These are phyloP conservation scores for Tetrapisispora taiwanensis DNA, from an alignment of 805 yeast genomes.

Conservation along the genomic window DNA sequence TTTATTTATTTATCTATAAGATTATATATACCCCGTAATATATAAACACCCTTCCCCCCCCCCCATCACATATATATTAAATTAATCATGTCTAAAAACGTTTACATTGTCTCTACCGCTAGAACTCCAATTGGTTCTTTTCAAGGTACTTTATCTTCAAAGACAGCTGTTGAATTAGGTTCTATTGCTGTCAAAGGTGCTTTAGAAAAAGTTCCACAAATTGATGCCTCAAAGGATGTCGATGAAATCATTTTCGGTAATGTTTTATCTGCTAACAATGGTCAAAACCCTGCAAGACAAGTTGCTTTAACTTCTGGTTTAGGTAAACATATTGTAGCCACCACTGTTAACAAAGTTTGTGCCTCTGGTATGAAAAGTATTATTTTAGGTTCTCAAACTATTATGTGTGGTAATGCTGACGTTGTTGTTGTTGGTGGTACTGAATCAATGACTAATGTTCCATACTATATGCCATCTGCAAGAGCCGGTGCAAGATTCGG, in stretches of 20 bases:
- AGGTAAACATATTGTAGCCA: constrained; percentile 67
- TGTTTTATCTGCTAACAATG: constrained; percentile 84
- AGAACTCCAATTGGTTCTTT: constrained; percentile 96
- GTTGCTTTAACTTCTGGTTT: constrained; percentile 89
- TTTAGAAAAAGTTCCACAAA: constrained; percentile 67
- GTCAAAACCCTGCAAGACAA: constrained; percentile 98
- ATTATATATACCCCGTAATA: no score
- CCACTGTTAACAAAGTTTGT: constrained; percentile 93
- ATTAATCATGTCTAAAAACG: constrained; percentile 34
- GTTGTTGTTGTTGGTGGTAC: constrained; percentile 96
- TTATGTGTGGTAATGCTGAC: constrained; percentile 80
- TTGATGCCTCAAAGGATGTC: constrained; percentile 57
- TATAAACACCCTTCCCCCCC: no score
- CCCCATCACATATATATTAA: background rate
- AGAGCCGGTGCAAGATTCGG: constrained; percentile 90
- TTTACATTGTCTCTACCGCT: constrained; percentile 81
- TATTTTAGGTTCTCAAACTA: constrained; percentile 83
- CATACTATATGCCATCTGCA: constrained; percentile 80
- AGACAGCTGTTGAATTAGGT: constrained; percentile 78
- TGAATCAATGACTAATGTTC: constrained; percentile 93
- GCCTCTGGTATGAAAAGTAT: constrained; percentile 92
- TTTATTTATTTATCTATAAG: no score
- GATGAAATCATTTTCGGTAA: constrained; percentile 91
- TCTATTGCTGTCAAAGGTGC: constrained; percentile 88
- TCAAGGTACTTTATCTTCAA: constrained; percentile 71